phyloP scores from a whole-genome alignment of 1,284 basidiomycete species.

The Chondrostereum purpureum region DNA sequence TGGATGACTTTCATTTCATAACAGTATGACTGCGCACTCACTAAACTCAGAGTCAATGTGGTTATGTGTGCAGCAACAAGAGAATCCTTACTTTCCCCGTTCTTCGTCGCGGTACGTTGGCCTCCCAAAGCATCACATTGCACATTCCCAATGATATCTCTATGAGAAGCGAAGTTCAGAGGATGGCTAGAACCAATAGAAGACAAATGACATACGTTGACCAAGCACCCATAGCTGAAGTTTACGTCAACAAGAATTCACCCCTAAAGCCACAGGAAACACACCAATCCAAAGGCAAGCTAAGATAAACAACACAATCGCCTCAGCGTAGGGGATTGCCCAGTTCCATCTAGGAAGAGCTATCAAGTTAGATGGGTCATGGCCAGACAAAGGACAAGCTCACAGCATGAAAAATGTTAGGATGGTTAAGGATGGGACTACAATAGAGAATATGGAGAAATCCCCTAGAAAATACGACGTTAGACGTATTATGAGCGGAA shows the following conservation, averaged over 20 bases:
- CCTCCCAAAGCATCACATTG: slow-evolving; percentile 55
- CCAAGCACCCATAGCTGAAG: slow-evolving; percentile 67
- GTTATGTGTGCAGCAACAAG: slow-evolving; percentile 6
- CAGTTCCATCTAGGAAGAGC: slow-evolving; percentile 48
- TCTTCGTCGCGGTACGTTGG: slow-evolving; percentile 43
- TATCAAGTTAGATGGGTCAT: slow-evolving; percentile 8
- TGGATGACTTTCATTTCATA: slow-evolving; percentile 74
- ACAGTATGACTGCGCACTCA: slow-evolving; percentile 50
- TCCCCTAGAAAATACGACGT: slow-evolving; percentile 37
- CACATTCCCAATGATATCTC: slow-evolving; percentile 60
- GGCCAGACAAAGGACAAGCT: slow-evolving; percentile 15
- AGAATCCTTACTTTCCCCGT: slow-evolving; percentile 43
- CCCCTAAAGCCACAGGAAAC: slow-evolving; percentile 17
- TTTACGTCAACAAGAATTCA: slow-evolving; percentile 7
- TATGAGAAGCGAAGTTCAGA: slow-evolving; percentile 22
- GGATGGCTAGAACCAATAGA: slow-evolving; percentile 3
- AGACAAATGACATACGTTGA: slow-evolving; percentile 42
- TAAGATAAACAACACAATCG: slow-evolving; percentile 44
- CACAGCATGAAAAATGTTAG: slow-evolving; percentile 50
- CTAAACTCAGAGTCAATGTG: slow-evolving; percentile 30
- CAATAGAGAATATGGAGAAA: slow-evolving; percentile 60
- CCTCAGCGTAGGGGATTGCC: slow-evolving; percentile 61
- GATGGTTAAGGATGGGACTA: slow-evolving; percentile 59
- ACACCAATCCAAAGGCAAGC: slow-evolving; percentile 63
- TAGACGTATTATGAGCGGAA: neutral